A percentile compares a stretch with the other conserved stretches of the same genome.
phyloP scores from a whole-genome alignment of 2,329 filamentous ascomycete genomes.

The Ceratocystis huliohia region DNA sequence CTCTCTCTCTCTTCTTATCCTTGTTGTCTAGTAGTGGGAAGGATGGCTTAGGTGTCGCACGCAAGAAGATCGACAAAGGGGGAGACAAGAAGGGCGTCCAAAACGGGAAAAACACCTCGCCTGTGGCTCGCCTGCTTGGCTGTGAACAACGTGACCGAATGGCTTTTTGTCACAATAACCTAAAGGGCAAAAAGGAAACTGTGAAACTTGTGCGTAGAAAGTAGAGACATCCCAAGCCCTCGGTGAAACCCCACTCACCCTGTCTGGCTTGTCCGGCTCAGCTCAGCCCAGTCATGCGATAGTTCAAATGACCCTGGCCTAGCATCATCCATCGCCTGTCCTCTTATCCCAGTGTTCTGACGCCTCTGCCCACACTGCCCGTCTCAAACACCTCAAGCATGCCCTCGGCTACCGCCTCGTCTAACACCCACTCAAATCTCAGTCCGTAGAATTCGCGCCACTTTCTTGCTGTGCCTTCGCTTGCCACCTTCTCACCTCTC shows the following conservation, averaged over 20 bases:
- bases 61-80: slow-evolving; percentile 7
- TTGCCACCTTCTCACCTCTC: slow-evolving; percentile 38
- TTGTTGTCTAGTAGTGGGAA: background rate
- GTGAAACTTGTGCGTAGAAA: slow-evolving; percentile 4
- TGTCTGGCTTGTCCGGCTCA: too few relatives aligned
- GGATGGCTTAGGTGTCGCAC: background rate
- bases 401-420: slow-evolving; percentile 57
- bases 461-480: slow-evolving; percentile 38
- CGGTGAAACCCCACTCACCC: slow-evolving; percentile 20
- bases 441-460: slow-evolving; percentile 62
- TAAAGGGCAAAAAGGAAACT: background rate
- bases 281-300: too few relatives aligned
- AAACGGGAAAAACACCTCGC: slow-evolving; percentile 9
- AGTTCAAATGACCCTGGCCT: slow-evolving; percentile 13
- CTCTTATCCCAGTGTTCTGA: slow-evolving; percentile 3
- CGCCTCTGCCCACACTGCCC: slow-evolving; percentile 54
- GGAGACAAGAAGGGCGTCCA: background rate
- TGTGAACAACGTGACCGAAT: background rate
- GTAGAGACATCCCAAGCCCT: slow-evolving; percentile 1
- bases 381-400: slow-evolving; percentile 64
- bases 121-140: slow-evolving; percentile 17
- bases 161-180: background rate
- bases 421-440: slow-evolving; percentile 57
- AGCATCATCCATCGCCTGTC: slow-evolving; percentile 35
- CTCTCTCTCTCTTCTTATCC: background rate